Evolutionary conservation across 306 rosid species (phyloP).

Genomic region (Fragaria ananassa): DNA sequence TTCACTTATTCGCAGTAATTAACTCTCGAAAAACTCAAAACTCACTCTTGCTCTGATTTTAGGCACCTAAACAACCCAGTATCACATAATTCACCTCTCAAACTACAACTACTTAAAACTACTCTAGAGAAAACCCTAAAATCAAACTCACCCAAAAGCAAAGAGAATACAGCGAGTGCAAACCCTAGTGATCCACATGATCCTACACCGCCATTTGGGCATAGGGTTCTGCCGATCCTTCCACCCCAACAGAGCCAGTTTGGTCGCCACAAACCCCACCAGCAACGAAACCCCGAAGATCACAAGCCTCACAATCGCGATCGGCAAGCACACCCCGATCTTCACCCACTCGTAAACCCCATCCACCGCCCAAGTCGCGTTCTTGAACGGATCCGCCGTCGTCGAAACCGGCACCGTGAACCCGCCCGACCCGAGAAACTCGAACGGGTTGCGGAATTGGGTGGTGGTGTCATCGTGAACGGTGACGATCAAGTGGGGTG

Average conservation of each 20-base stretch:
- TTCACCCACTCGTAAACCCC: constrained; percentile 76
- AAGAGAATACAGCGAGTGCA: constrained; percentile 75
- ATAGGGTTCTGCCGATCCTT: constrained; percentile 68
- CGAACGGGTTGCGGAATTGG: constrained; percentile 44
- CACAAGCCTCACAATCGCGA: constrained; percentile 50
- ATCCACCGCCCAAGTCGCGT: constrained; percentile 37
- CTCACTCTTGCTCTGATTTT: not conserved
- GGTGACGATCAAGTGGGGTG: constrained; percentile 41
- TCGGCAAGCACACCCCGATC: constrained; percentile 52
- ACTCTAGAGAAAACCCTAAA: too few species aligned
- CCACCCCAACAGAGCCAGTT: constrained; percentile 73
- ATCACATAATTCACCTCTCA: too few species aligned
- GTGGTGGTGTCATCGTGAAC: constrained; percentile 20
- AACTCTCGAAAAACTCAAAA: not conserved
- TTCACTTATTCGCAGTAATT: not conserved
- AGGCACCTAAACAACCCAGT: too few species aligned
- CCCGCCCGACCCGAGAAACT: constrained; percentile 48
- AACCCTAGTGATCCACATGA: constrained; percentile 83
- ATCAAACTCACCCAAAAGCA: constrained; percentile 61
- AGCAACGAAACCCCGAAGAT: constrained; percentile 56
- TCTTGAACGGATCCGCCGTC: constrained; percentile 74
- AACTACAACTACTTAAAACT: too few species aligned
- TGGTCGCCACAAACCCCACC: constrained; percentile 71
- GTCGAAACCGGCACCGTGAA: constrained; percentile 44
- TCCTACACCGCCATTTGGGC: constrained; percentile 77